These are phyloP conservation scores for Lophium mytilinum DNA, from an alignment of 495 filamentous ascomycete genomes.

Conservation along the genomic window DNA sequence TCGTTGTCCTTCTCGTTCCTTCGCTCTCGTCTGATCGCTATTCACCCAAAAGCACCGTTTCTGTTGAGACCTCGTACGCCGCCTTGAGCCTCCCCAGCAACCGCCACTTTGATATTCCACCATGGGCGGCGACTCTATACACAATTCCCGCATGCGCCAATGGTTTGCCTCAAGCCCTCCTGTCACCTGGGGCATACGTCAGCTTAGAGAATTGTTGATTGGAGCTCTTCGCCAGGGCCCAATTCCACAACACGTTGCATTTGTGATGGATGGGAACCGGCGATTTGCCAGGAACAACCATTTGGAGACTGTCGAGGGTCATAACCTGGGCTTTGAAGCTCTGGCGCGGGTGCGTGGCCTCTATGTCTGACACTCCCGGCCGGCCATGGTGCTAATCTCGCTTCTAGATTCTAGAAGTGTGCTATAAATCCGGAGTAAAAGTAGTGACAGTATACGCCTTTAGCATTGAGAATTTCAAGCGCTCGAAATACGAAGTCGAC, in stretches of 20 bases:
- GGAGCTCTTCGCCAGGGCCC: conserved; percentile 82
- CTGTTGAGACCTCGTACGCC: background rate
- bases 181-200: conserved; percentile 68
- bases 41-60: too few species aligned
- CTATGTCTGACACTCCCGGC: conserved; percentile 8
- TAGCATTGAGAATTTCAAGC: conserved; percentile 97
- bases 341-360: conserved; percentile 58
- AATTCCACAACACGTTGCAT: conserved; percentile 88
- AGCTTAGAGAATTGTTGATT: conserved; percentile 71
- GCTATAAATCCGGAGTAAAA: conserved; percentile 91
- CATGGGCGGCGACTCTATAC: conserved; percentile 29
- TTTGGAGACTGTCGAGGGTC: conserved; percentile 96
- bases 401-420: conserved; percentile 80
- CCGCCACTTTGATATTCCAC: background rate
- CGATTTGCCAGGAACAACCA: conserved; percentile 81
- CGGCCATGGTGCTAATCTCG: background rate
- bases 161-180: conserved; percentile 89
- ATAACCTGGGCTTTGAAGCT: conserved; percentile 92
- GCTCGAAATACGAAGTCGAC: conserved; percentile 95
- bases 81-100: background rate
- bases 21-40: background rate
- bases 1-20: background rate
- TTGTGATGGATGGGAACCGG: conserved; percentile 97
- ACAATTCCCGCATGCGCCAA: conserved; percentile 66
- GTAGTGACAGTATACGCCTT: conserved; percentile 97